Evolutionary conservation across 2,329 filamentous ascomycete genomes (phyloP), one percentile per base, ranked within the genome.

Genomic region (Clarireedia paspali): DNA sequence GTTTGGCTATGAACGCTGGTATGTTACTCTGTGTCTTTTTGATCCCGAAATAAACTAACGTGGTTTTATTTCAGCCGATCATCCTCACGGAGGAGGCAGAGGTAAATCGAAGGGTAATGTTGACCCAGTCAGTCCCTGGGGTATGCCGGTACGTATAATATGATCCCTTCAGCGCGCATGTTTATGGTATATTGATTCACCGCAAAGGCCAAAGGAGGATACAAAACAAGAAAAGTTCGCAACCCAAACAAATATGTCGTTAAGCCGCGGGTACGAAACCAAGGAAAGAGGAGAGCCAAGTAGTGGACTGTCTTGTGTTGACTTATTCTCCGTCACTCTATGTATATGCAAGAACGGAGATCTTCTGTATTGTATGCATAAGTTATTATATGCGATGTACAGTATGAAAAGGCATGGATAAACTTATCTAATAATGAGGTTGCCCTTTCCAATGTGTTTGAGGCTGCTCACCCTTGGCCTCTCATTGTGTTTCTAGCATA

Each of bases 51-150:
- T 34, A 34, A 34, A 34, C 30, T 34, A 36, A 52, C 62, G 64
- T 59, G 66, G 55, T 14, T 15, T 9, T 24, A 9, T 24, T 59
- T 46, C 66, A 84, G 88, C 85, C 66, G 94, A 99, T 69, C 94
- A 99, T 80, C 94, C 94, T 68, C 94, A 99, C 73, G 94, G 94
- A 82, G 94, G 94, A 88, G 94, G 94, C 74, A 84, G 95, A 80
- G 94, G 94, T 77, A 99, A 99, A 77, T 96, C 91, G 57, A 99
- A 99, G 89, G 91, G 94, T 83, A 96, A 96, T 70, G 84, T 91
- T 59, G 81, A 95, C 70, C 94, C 95, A 36, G 90, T 94, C 66
- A 96, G 90, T 75, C 94, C 94, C 57, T 99, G 95, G 94, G 94
- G 95, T 71, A 87, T 84, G 70, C 92, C 90, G 69, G 91, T 95